Conservation (phyloP, 345 rosid species). For the Rhizophora mangle region DNA sequence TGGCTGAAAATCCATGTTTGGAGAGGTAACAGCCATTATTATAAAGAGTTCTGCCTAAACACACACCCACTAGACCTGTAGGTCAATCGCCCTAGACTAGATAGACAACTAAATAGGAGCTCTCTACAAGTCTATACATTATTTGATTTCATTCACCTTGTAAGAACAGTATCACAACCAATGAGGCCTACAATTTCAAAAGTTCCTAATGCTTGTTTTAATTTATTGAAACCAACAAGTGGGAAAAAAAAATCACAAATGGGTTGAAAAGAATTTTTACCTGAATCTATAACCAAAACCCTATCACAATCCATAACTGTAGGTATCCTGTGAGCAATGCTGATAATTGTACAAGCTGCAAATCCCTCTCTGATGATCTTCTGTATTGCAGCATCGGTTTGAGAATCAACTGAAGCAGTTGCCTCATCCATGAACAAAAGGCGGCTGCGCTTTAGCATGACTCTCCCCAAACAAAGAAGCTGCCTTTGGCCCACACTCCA, state of each 20-base stretch:
- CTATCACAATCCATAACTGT: constrained; percentile 96
- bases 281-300: constrained; percentile 84
- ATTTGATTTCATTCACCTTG: background rate
- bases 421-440: constrained; percentile 93
- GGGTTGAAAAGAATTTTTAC: constrained; percentile 23
- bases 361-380: constrained; percentile 89
- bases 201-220: too few relatives aligned
- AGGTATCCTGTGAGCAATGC: constrained; percentile 96
- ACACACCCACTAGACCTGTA: background rate
- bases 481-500: constrained; percentile 99
- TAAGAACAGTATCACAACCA: background rate
- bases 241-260: background rate
- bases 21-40: too few relatives aligned
- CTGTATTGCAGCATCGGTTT: constrained; percentile 82
- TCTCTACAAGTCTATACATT: background rate
- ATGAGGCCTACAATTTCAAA: background rate
- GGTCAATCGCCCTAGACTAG: background rate
- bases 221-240: too few relatives aligned
- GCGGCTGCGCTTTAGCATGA: constrained; percentile 77
- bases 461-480: constrained; percentile 85
- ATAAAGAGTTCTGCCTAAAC: too few relatives aligned
- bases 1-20: too few relatives aligned
- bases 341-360: constrained; percentile 72
- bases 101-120: background rate
- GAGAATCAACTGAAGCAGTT: constrained; percentile 93